Evolutionary conservation across 2,329 filamentous ascomycete species (phyloP).

Genomic region (Fusarium coicis): DNA sequence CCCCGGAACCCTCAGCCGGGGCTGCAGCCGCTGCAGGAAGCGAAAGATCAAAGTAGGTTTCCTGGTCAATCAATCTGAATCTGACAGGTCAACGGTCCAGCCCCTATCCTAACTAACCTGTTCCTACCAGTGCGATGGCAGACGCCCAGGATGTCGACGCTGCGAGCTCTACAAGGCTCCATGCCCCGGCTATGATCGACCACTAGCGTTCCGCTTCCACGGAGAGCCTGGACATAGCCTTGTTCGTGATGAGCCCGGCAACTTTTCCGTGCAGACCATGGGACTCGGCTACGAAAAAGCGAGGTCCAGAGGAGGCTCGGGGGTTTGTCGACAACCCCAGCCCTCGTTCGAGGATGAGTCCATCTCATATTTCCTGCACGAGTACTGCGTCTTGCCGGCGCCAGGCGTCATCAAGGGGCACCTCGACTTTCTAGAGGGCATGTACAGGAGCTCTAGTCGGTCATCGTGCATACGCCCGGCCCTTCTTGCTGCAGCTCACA

Average conservation of each 20-base stretch:
- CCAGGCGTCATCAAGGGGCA: conserved; percentile 16
- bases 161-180: conserved; percentile 29
- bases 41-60: conserved; percentile 29
- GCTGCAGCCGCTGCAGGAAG: conserved; percentile 27
- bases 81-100: background rate
- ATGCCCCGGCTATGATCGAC: conserved; percentile 33
- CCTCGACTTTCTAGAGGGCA: conserved; percentile 22
- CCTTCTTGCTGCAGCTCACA: conserved; percentile 20
- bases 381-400: conserved; percentile 18
- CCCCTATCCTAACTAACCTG: background rate
- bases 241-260: background rate
- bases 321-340: conserved; percentile 22
- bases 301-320: background rate
- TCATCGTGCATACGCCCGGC: conserved; percentile 27
- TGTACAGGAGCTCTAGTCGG: conserved; percentile 16
- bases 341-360: conserved; percentile 33
- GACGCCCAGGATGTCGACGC: conserved; percentile 28
- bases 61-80: background rate
- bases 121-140: conserved; percentile 20
- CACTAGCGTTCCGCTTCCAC: conserved; percentile 31
- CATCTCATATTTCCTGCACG: conserved; percentile 19
- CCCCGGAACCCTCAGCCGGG: conserved; percentile 23
- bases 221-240: conserved; percentile 25
- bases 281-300: background rate
- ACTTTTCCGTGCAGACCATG: background rate